Evolutionary conservation across 495 filamentous ascomycete species (phyloP).

Genomic region (Oleoguttula mirabilis): DNA sequence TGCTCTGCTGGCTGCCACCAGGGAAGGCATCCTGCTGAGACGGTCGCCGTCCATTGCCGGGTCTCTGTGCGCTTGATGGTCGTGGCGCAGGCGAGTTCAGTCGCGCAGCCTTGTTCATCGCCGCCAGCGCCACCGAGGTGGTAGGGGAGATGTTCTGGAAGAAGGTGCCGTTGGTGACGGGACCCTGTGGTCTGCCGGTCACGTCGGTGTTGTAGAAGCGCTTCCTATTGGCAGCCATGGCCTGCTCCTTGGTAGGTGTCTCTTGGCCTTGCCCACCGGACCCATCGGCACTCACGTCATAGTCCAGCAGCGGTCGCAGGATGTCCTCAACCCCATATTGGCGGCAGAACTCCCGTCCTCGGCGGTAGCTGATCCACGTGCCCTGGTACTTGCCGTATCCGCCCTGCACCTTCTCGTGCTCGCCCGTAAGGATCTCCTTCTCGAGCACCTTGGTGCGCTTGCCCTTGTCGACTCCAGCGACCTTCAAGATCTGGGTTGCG

Average conservation of each 20-base stretch:
- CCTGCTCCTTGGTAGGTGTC: constrained; percentile 98
- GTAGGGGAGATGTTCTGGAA: constrained; percentile 93
- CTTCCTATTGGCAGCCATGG: constrained; percentile 94
- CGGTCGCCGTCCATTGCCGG: constrained; percentile 34
- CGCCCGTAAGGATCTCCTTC: constrained; percentile 89
- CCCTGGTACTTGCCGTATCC: constrained; percentile 98
- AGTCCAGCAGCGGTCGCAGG: constrained; percentile 70
- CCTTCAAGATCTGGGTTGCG: constrained; percentile 89
- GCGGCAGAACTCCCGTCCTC: constrained; percentile 81
- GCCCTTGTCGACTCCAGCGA: constrained; percentile 91
- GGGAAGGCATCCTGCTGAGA: constrained; percentile 55
- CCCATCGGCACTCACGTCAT: constrained; percentile 74
- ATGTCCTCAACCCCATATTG: constrained; percentile 90
- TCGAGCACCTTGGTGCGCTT: constrained; percentile 94
- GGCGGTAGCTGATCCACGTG: constrained; percentile 88
- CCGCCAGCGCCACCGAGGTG: constrained; percentile 80
- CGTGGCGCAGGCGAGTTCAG: constrained; percentile 76
- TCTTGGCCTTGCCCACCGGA: constrained; percentile 48
- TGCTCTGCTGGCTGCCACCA: constrained; percentile 54
- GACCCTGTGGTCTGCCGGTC: constrained; percentile 42
- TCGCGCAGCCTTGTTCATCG: constrained; percentile 79
- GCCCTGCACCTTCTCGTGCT: constrained; percentile 96
- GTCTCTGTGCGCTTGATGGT: constrained; percentile 36
- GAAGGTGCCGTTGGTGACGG: constrained; percentile 65
- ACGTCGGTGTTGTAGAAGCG: constrained; percentile 68